A percentile compares a stretch with the other conserved stretches of the same genome.
Evolutionary conservation across 2,329 filamentous ascomycete genomes (phyloP).

Genomic region (Aureobasidium subglaciale): DNA sequence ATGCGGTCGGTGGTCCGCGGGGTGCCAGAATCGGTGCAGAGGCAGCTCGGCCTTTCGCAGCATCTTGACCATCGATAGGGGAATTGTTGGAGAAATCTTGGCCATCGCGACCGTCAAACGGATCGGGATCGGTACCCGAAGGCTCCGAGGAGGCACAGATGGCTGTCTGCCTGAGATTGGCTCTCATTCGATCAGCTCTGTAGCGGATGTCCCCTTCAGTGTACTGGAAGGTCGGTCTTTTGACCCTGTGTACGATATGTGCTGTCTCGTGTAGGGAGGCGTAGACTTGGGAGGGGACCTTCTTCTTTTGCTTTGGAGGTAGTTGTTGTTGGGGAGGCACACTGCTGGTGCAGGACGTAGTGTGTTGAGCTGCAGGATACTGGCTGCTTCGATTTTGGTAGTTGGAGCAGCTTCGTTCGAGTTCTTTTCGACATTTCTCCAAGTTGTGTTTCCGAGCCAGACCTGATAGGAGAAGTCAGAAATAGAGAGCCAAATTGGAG

Average conservation of each 20-base stretch:
- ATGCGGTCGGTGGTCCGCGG: background rate
- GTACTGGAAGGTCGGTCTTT: background rate
- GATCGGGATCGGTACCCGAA: background rate
- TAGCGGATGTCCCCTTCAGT: background rate
- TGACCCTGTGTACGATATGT: background rate
- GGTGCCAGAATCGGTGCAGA: background rate
- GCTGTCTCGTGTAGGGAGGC: background rate
- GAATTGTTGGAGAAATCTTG: background rate
- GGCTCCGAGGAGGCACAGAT: too few species aligned
- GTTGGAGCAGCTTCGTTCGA: background rate
- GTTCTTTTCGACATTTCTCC: conserved; percentile 5
- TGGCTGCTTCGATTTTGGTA: background rate
- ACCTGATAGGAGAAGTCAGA: background rate
- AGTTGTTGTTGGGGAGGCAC: background rate
- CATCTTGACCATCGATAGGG: background rate
- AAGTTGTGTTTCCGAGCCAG: background rate
- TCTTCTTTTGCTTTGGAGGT: background rate
- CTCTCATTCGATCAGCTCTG: background rate
- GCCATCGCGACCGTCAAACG: background rate
- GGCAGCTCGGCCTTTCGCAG: background rate
- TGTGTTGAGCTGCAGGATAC: background rate
- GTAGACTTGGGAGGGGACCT: background rate
- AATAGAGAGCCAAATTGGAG: background rate
- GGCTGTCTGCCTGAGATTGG: background rate
- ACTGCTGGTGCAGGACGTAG: background rate